These are phyloP conservation scores for Phaeotremella skinneri DNA, from an alignment of 768 basidiomycete species.

Conservation along the genomic window DNA sequence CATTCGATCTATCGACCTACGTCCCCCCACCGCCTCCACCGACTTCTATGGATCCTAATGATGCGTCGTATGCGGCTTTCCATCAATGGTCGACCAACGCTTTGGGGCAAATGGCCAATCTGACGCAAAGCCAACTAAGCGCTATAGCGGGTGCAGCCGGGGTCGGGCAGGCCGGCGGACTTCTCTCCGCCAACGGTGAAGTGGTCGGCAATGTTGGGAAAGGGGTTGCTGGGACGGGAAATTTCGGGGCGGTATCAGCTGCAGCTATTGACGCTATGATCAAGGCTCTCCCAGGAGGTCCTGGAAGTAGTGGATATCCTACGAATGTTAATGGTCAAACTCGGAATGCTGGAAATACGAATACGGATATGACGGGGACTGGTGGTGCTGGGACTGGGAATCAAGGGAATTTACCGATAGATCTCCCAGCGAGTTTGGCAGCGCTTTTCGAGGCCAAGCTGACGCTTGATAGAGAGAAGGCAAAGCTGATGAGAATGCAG, in stretches of 20 bases:
- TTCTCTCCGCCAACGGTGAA: not conserved
- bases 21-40: constrained; percentile 8
- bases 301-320: too few relatives aligned
- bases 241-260: not conserved
- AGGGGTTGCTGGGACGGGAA: not conserved
- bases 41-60: constrained; percentile 16
- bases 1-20: constrained; percentile 16
- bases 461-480: constrained; percentile 47
- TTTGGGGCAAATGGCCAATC: constrained; percentile 32
- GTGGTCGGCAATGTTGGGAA: too few relatives aligned
- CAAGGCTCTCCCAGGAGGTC: not conserved
- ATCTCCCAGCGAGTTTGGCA: constrained; percentile 44
- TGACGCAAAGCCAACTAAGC: constrained; percentile 34
- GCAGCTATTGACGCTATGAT: constrained; percentile 1
- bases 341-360: not conserved
- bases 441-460: constrained; percentile 49
- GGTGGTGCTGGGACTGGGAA: not conserved
- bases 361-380: not conserved
- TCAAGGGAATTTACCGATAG: constrained; percentile 31
- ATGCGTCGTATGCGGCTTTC: constrained; percentile 22
- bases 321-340: not conserved
- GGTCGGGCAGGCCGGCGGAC: constrained; percentile 17
- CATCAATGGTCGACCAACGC: constrained; percentile 38
- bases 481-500: constrained; percentile 46
- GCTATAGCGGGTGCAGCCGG: constrained; percentile 39